phyloP scores from a whole-genome alignment of 1,139 yeast species.

The Hansenula lynferdii region DNA sequence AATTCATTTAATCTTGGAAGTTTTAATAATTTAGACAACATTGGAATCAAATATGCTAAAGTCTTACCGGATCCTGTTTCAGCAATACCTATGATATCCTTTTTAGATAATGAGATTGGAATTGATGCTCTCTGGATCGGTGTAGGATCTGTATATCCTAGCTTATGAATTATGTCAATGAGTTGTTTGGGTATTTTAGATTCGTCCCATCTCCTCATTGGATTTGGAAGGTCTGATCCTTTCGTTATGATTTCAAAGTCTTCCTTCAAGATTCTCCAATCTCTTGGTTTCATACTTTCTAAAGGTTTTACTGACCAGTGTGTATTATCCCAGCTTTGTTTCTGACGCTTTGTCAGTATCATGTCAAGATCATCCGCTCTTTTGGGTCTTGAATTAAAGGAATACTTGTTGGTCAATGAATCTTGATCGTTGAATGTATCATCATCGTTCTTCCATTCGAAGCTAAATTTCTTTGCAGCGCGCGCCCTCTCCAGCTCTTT shows the following conservation, averaged over 20 bases:
- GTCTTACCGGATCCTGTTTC: conserved; percentile 98
- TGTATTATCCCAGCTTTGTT: conserved; percentile 23
- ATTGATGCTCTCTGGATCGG: conserved; percentile 89
- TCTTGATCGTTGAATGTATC: conserved; percentile 51
- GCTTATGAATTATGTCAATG: conserved; percentile 30
- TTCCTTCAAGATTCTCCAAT: conserved; percentile 86
- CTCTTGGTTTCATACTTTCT: conserved; percentile 67
- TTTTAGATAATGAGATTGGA: conserved; percentile 57
- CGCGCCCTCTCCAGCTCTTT: conserved; percentile 4
- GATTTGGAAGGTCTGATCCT: conserved; percentile 47
- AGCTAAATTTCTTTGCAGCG: conserved; percentile 43
- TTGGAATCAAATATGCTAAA: conserved; percentile 73
- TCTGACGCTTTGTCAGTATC: conserved; percentile 3
- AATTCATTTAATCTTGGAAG: conserved; percentile 35
- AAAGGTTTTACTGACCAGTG: conserved; percentile 74
- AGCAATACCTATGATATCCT: conserved; percentile 86
- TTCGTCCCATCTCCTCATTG: conserved; percentile 74
- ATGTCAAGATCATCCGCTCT: conserved; percentile 14
- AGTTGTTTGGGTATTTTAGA: conserved; percentile 43
- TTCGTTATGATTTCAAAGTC: conserved; percentile 65
- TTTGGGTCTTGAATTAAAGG: neutral
- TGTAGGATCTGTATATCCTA: conserved; percentile 64
- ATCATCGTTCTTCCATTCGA: conserved; percentile 66
- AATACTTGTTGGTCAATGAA: conserved; percentile 34
- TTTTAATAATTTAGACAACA: conserved; percentile 52